Evolutionary conservation across 1,139 yeast genomes (phyloP).

Genomic region (Suhomyces guaymorum): DNA sequence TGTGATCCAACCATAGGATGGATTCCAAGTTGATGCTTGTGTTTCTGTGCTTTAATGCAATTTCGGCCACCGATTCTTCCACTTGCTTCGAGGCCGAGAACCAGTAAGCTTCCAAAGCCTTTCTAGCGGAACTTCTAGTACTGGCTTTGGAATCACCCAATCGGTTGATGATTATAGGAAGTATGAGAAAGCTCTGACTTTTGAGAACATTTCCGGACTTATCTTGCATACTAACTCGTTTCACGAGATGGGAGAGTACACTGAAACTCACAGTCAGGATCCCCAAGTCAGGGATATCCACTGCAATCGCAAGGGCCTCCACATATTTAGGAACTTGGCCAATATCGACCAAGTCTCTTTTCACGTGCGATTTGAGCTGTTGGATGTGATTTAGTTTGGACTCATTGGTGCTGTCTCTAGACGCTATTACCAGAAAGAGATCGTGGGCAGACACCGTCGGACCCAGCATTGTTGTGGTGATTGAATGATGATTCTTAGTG

Average conservation of each 20-base stretch:
- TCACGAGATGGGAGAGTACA: slow-evolving; percentile 71
- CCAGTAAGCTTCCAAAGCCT: slow-evolving; percentile 69
- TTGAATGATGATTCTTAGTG: slow-evolving; percentile 3
- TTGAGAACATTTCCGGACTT: slow-evolving; percentile 46
- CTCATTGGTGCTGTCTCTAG: slow-evolving; percentile 20
- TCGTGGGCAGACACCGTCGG: slow-evolving; percentile 23
- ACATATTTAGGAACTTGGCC: slow-evolving; percentile 56
- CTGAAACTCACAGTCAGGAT: slow-evolving; percentile 58
- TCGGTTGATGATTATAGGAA: slow-evolving; percentile 59
- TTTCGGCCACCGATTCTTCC: slow-evolving; percentile 48
- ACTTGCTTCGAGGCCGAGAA: slow-evolving; percentile 58
- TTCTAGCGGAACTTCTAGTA: slow-evolving; percentile 50
- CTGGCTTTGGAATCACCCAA: slow-evolving; percentile 50
- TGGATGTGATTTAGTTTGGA: slow-evolving; percentile 43
- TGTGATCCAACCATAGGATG: slow-evolving; percentile 35
- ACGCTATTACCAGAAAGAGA: slow-evolving; percentile 27
- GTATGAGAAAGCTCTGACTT: slow-evolving; percentile 47
- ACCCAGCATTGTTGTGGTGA: slow-evolving; percentile 10
- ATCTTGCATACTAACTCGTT: slow-evolving; percentile 76
- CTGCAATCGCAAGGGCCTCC: slow-evolving; percentile 53
- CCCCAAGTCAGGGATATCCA: slow-evolving; percentile 41
- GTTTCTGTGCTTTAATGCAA: slow-evolving; percentile 51
- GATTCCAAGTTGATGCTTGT: slow-evolving; percentile 45
- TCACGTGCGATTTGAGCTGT: slow-evolving; percentile 66
- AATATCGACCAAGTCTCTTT: slow-evolving; percentile 62